Evolutionary conservation across 1,284 basidiomycete genomes (phyloP).

Genomic region (Moesziomyces sp.): DNA sequence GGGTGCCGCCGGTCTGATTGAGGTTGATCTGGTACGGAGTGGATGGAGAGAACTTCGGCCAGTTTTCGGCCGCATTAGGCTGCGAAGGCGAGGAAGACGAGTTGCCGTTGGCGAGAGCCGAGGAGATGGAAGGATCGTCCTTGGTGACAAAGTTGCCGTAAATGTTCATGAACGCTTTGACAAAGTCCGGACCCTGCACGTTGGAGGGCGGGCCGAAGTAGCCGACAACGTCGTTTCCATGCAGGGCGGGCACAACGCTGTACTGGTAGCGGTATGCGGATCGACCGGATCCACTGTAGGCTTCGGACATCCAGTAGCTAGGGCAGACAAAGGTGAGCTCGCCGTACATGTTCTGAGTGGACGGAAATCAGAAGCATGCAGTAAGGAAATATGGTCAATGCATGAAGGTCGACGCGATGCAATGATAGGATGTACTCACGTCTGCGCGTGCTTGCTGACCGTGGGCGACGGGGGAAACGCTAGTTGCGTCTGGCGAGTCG

Average conservation of each 20-base stretch:
- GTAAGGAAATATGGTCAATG: not conserved
- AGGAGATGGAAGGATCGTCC: constrained; percentile 26
- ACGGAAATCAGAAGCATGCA: not conserved
- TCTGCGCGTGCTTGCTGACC: constrained; percentile 33
- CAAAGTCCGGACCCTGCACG: constrained; percentile 17
- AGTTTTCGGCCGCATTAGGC: constrained; percentile 19
- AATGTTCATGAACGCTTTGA: constrained; percentile 36
- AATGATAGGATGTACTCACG: constrained; percentile 3
- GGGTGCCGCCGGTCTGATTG: constrained; percentile 31
- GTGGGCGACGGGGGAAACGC: constrained; percentile 19
- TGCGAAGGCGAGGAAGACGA: not conserved
- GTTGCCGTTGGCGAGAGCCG: constrained; percentile 13
- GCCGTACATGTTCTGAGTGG: constrained; percentile 28
- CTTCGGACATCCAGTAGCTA: constrained; percentile 41
- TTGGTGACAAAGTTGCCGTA: constrained; percentile 36
- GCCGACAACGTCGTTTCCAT: constrained; percentile 29
- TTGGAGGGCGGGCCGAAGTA: constrained; percentile 29
- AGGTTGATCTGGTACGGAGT: constrained; percentile 36
- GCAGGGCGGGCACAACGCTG: constrained; percentile 29
- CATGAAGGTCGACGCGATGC: not conserved
- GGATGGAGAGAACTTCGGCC: constrained; percentile 20
- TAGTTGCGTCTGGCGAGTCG: constrained; percentile 21
- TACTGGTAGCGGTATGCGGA: constrained; percentile 34
- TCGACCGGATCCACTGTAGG: constrained; percentile 32
- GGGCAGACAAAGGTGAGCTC: constrained; percentile 45